Evolutionary conservation across 1,139 yeast genomes (phyloP).

Genomic region (Sugiyamaella pinicola): DNA sequence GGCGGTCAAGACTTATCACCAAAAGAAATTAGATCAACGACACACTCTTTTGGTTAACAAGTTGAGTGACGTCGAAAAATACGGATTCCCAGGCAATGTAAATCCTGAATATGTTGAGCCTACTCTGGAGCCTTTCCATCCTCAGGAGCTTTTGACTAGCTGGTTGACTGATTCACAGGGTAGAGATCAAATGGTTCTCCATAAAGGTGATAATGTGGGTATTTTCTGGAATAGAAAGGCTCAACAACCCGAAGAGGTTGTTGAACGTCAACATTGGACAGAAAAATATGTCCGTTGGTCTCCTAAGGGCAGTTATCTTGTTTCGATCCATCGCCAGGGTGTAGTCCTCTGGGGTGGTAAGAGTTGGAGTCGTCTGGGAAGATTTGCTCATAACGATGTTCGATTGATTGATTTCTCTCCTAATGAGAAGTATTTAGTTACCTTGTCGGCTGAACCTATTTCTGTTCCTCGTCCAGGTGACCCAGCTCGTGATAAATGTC

Average conservation of each 20-base stretch:
- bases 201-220: constrained; percentile 78
- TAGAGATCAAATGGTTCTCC: constrained; percentile 87
- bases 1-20: constrained; percentile 79
- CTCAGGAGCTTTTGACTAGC: constrained; percentile 77
- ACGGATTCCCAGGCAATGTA: constrained; percentile 68
- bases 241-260: constrained; percentile 72
- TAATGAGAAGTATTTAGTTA: constrained; percentile 83
- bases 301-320: constrained; percentile 87
- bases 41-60: constrained; percentile 87
- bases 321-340: constrained; percentile 93
- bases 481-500: constrained; percentile 66
- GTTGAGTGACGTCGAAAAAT: constrained; percentile 81
- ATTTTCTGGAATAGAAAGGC: constrained; percentile 84
- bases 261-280: constrained; percentile 84
- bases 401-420: constrained; percentile 92
- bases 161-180: constrained; percentile 92
- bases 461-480: constrained; percentile 65
- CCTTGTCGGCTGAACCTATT: constrained; percentile 87
- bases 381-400: constrained; percentile 87
- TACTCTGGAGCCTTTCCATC: constrained; percentile 64
- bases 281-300: constrained; percentile 87
- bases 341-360: constrained; percentile 96
- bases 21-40: constrained; percentile 89
- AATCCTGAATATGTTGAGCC: constrained; percentile 71
- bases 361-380: constrained; percentile 65